Percentiles rank a stretch among this genome's conserved stretches.
Conservation (phyloP, 2,329 filamentous ascomycete genomes). For the Neonectria magnoliae region DNA sequence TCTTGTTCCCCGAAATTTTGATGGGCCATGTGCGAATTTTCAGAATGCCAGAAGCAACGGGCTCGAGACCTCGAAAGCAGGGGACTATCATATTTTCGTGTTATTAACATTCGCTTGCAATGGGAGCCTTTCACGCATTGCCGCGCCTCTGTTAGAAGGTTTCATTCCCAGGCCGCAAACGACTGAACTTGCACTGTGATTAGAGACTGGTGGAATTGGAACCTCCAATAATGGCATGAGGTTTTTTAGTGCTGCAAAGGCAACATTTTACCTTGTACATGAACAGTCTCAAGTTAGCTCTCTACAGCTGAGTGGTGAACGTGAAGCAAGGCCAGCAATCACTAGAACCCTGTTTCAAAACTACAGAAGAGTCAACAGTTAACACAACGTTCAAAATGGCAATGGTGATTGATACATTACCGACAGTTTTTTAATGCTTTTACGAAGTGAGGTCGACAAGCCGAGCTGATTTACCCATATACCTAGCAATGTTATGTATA, state of each 20-base stretch:
- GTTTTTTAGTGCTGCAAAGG: neutral
- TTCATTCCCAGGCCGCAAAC: neutral
- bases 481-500: constrained; percentile 1
- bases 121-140: constrained; percentile 16
- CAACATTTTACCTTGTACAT: neutral
- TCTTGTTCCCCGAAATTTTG: constrained; percentile 19
- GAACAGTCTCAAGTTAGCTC: neutral
- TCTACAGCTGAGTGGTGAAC: neutral
- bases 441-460: neutral
- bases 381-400: neutral
- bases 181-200: neutral
- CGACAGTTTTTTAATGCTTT: neutral
- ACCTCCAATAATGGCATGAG: no score
- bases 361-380: neutral
- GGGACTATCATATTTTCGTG: constrained; percentile 17
- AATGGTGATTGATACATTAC: neutral
- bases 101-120: constrained; percentile 25
- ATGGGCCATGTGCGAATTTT: constrained; percentile 23
- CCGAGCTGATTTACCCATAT: neutral
- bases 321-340: neutral
- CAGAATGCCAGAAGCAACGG: constrained; percentile 25
- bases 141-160: constrained; percentile 8
- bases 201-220: neutral
- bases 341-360: neutral
- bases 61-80: constrained; percentile 3